Conservation (phyloP, 2,329 filamentous ascomycete species). For the Chrysosporium queenslandicum region DNA sequence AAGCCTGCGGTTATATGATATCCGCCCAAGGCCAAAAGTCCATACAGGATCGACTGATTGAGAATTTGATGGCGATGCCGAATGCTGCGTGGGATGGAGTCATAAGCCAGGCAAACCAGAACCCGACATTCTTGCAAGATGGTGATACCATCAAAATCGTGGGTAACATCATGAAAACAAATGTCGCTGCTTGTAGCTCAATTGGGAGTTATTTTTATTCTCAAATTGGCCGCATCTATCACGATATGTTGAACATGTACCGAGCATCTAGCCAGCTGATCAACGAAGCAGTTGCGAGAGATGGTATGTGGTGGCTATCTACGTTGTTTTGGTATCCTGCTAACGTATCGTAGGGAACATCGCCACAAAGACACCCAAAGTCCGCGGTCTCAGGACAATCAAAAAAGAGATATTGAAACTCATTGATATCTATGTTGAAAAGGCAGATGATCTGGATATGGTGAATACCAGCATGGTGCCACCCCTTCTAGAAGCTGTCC, state of each 20-base stretch:
- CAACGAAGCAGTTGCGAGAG: conserved; percentile 76
- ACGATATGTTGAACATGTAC: conserved; percentile 99
- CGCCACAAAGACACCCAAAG: conserved; percentile 94
- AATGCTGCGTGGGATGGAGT: conserved; percentile 95
- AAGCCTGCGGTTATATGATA: conserved; percentile 98
- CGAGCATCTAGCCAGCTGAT: conserved; percentile 93
- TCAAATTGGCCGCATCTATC: conserved; percentile 93
- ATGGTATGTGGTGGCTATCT: conserved; percentile 47
- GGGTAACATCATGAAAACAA: conserved; percentile 99
- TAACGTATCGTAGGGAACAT: conserved; percentile 55
- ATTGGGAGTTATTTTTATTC: conserved; percentile 97
- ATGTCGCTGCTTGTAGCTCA: conserved; percentile 94
- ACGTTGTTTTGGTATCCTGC: conserved; percentile 3
- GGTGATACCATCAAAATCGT: conserved; percentile 95
- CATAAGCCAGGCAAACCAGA: conserved; percentile 73
- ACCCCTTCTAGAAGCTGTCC: conserved; percentile 83
- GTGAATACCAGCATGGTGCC: conserved; percentile 91
- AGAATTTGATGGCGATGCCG: conserved; percentile 85
- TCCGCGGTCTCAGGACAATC: conserved; percentile 88
- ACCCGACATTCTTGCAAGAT: conserved; percentile 81
- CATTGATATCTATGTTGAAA: conserved; percentile 95
- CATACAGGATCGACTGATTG: conserved; percentile 81
- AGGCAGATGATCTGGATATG: conserved; percentile 90
- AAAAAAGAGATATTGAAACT: conserved; percentile 99
- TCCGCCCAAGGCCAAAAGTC: conserved; percentile 92